Evolutionary conservation across 2,329 filamentous ascomycete species (phyloP), one percentile per base, ranked within the genome.

Genomic region (Xylaria sp.): DNA sequence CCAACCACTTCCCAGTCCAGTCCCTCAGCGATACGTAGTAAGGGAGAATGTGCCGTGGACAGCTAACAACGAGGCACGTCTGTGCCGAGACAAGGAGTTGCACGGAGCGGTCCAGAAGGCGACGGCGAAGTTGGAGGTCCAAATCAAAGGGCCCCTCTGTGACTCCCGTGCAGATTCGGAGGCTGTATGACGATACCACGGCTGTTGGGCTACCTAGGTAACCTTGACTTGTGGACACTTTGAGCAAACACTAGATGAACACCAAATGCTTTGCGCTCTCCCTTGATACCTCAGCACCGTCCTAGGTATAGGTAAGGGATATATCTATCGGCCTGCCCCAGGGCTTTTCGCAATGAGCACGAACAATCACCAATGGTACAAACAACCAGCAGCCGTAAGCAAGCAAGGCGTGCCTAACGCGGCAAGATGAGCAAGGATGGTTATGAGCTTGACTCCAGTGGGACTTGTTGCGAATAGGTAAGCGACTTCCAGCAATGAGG

Each of bases 401-500:
- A 54, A n/a, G 25, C 39, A 54, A 51, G 31, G 39, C n/a, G n/a
- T n/a, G n/a, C 50, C 39, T n/a, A 55, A 47, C 55, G 49, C 47
- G 55, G 54, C 36, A 53, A 55, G 25, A 50, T 20, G 38, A 39
- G 44, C 38, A 58, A 66, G 22, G 49, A 27, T 20, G 39, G 39
- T 10, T 54, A 6, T 42, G 47, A 56, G 36, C 50, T 25, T 57
- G 56, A 57, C 50, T 60, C 42, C 50, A 31, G 55, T 50, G 38
- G 44, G 45, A 57, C 51, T 57, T 9, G 25, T 15, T 27, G 38
- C 59, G 15, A 22, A 67, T 51, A n/a, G n/a, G n/a, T n/a, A 55
- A 60, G 55, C 42, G 31, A 55, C 36, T 50, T n/a, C 39, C 36
- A 42, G 38, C 60, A 61, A 45, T 61, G 65, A 67, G 65, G 65